Conservation (phyloP, 2,329 filamentous ascomycete species). For the Hypoxylon sp. region DNA sequence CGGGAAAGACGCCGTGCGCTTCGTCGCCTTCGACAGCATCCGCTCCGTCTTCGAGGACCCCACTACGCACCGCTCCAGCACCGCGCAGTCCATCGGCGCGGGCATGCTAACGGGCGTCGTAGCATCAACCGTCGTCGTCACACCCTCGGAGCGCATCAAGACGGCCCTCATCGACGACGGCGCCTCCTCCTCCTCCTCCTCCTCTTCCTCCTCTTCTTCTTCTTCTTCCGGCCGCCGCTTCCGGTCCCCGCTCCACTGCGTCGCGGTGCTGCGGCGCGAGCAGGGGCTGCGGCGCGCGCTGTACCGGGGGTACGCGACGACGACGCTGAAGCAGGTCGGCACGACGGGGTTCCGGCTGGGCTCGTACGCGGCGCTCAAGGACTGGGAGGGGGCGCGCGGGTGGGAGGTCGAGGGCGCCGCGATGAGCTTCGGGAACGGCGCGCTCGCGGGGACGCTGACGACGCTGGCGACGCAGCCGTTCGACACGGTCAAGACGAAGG, state of each 20-base stretch:
- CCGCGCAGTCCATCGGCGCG: slow-evolving; percentile 65
- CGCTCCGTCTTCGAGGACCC: slow-evolving; percentile 63
- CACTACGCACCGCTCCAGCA: slow-evolving; percentile 65
- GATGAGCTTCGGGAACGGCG: slow-evolving; percentile 56
- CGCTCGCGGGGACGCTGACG: slow-evolving; percentile 55
- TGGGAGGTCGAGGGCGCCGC: slow-evolving; percentile 50
- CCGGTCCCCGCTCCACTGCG: slow-evolving; percentile 62
- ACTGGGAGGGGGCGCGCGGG: slow-evolving; percentile 51
- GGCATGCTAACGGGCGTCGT: slow-evolving; percentile 70
- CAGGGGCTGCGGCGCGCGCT: slow-evolving; percentile 64
- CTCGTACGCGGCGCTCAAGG: slow-evolving; percentile 72
- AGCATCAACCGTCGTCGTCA: slow-evolving; percentile 68
- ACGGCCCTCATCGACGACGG: slow-evolving; percentile 74
- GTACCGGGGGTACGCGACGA: slow-evolving; percentile 69
- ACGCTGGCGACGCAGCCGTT: slow-evolving; percentile 68
- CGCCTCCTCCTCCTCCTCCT: too few species aligned
- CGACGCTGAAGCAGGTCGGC: slow-evolving; percentile 71
- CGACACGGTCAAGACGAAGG: slow-evolving; percentile 70
- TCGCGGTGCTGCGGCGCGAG: slow-evolving; percentile 60
- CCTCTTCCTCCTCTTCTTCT: too few species aligned
- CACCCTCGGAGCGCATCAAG: slow-evolving; percentile 73
- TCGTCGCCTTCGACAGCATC: slow-evolving; percentile 72
- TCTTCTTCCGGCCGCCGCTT: slow-evolving; percentile 57
- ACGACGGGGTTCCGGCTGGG: slow-evolving; percentile 73
- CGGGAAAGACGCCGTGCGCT: slow-evolving; percentile 72